Conservation (phyloP, 2,329 filamentous ascomycete genomes). For the Tolypocladium album region DNA sequence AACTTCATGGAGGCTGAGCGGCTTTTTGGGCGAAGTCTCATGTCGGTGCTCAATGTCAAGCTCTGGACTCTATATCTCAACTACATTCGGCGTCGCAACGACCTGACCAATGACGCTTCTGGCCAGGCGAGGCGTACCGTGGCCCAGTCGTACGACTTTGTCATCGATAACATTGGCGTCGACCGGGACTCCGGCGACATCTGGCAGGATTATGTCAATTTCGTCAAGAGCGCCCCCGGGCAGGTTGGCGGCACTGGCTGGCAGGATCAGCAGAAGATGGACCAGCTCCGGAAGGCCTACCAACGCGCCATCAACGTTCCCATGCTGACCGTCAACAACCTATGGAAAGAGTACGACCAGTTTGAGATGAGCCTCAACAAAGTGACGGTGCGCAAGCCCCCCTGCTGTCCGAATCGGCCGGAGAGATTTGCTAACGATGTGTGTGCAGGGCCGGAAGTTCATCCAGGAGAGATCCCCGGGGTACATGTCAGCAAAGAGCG, state of each 20-base stretch:
- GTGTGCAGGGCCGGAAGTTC: conserved; percentile 74
- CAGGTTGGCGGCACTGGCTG: conserved; percentile 75
- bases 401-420: conserved; percentile 2
- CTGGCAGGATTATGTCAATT: conserved; percentile 92
- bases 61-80: conserved; percentile 92
- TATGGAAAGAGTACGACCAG: conserved; percentile 97
- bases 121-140: conserved; percentile 71
- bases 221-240: conserved; percentile 81
- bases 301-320: conserved; percentile 83
- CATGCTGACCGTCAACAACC: conserved; percentile 65
- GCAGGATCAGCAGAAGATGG: conserved; percentile 99
- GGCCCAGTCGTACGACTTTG: conserved; percentile 82
- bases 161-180: conserved; percentile 78
- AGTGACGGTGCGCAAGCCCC: conserved; percentile 53
- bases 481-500: conserved; percentile 93
- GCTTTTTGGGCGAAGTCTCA: conserved; percentile 72
- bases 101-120: conserved; percentile 64
- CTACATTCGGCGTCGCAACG: conserved; percentile 86
- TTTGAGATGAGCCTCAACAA: conserved; percentile 95
- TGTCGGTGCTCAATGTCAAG: conserved; percentile 69
- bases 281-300: conserved; percentile 82
- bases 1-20: conserved; percentile 71
- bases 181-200: conserved; percentile 83
- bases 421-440: conserved; percentile 5
- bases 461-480: conserved; percentile 84